Base-by-base conservation (phyloP, 2,329 filamentous ascomycete species). In the Phialophora expanda region DNA sequence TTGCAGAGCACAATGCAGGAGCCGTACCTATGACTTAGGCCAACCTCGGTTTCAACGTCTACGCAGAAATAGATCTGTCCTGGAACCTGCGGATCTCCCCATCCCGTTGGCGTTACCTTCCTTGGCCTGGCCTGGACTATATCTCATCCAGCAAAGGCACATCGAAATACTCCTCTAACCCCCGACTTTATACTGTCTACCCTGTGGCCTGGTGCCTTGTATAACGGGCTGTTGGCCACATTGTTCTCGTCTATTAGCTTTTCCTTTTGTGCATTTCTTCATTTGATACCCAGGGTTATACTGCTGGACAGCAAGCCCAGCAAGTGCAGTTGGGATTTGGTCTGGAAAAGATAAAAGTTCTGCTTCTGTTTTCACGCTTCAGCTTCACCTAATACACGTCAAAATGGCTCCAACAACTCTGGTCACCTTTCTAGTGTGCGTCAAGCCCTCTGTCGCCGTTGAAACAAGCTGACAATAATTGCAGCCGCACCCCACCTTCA, bases 401-500 rank as follows among this genome's bases (percentile, higher is more conserved):
- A 64, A 44, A 26, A 74, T 74, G 72, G 62, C 69, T 56, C 65
- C 72, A 51, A 73, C 73, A 26, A 75, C 74, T 22, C 70, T 76
- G 55, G 71, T 75, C 56, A 76, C 74, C 24, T 76, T 76, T 61
- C 70, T 75, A 55, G 70, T 76, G 73, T 75, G 67, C 67, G 73
- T 70, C 41, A 28, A 32, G 9, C 38, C 34, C 55, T 53, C 17
- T 24, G 14, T 38, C 50, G 24, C 57, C 30, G 20, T 32, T 14
- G 54, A 26, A 58, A 56, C 51, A 26, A 61, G 73, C 76, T 67
- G 72, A 73, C 61, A 8, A 53, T 58, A 22, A 22, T 41, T 50
- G 34, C 66, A 77, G 75, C 65, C 73, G 73, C 51, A 79, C 79
- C 66, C 75, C 76, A 56, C 76, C 79, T 38, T 74, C 78, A 46